These are phyloP conservation scores for Mortierella sp. DNA, from an alignment of 371 early-diverging fungal genomes.

Conservation along the genomic window DNA sequence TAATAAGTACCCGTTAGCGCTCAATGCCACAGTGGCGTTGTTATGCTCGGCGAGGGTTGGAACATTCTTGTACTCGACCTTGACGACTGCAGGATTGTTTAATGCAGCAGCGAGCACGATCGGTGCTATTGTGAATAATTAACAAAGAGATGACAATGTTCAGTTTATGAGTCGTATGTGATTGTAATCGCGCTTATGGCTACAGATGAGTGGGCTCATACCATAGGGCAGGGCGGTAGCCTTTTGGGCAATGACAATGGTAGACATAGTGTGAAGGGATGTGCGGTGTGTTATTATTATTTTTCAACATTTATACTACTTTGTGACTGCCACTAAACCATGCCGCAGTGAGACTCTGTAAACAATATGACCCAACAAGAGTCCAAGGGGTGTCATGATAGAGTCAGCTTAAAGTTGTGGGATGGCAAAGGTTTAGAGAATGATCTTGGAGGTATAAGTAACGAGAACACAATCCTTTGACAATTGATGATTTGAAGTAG, in stretches of 20 bases:
- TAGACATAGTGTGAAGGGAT: constrained; percentile 34
- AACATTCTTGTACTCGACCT: constrained; percentile 57
- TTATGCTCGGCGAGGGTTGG: constrained; percentile 51
- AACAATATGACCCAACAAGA: no score
- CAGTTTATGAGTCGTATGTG: not conserved
- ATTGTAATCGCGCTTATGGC: not conserved
- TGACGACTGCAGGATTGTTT: constrained; percentile 51
- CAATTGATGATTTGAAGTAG: no score
- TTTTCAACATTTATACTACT: not conserved
- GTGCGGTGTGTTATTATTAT: not conserved
- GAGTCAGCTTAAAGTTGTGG: no score
- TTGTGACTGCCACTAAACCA: not conserved
- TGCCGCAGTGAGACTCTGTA: no score
- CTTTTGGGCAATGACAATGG: constrained; percentile 54
- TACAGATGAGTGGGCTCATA: constrained; percentile 2
- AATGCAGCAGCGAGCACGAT: constrained; percentile 44
- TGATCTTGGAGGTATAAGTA: no score
- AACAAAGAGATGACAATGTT: not conserved
- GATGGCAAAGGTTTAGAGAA: no score
- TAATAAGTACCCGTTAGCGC: constrained; percentile 37
- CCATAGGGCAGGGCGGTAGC: constrained; percentile 45
- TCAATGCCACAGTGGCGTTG: constrained; percentile 44
- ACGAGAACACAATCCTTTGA: no score
- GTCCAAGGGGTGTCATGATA: no score
- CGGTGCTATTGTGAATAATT: constrained; percentile 18